Evolutionary conservation across 73 alveolate species (phyloP).

Genomic region (Paramecium caudatum): DNA sequence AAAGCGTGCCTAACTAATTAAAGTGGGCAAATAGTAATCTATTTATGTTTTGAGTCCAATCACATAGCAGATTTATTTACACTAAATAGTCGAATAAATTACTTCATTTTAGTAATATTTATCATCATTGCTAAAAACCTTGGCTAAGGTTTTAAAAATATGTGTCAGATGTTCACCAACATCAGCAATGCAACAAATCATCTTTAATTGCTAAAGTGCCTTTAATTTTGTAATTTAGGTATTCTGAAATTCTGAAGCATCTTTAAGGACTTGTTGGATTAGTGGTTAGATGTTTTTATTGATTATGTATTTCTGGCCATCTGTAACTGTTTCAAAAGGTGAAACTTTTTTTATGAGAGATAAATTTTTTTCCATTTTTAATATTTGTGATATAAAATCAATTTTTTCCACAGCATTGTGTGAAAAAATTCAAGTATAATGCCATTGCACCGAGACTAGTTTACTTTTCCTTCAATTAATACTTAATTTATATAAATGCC

Average conservation of each 20-base stretch:
- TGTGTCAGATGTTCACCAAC: conserved; percentile 63
- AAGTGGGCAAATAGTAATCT: conserved; percentile 68
- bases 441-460: too few relatives aligned
- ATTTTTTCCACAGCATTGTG: too few relatives aligned
- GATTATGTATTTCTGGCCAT: conserved; percentile 35
- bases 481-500: too few relatives aligned
- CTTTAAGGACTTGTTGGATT: conserved; percentile 37
- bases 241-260: conserved; percentile 67
- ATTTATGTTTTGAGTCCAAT: conserved; percentile 48
- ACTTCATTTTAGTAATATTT: background rate
- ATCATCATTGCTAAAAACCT: conserved; percentile 59
- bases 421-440: too few relatives aligned
- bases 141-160: conserved; percentile 56
- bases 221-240: conserved; percentile 29
- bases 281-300: background rate
- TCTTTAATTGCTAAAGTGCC: conserved; percentile 54
- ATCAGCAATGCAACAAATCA: conserved; percentile 64
- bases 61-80: conserved; percentile 67
- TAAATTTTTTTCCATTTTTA: conserved; percentile 14
- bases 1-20: conserved; percentile 28
- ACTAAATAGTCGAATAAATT: background rate
- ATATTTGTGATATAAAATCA: too few relatives aligned
- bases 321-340: background rate
- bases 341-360: conserved; percentile 8
- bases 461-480: too few relatives aligned